Evolutionary conservation across 148 eudicot species (phyloP).

Genomic region (Dysphania ambrosioides): DNA sequence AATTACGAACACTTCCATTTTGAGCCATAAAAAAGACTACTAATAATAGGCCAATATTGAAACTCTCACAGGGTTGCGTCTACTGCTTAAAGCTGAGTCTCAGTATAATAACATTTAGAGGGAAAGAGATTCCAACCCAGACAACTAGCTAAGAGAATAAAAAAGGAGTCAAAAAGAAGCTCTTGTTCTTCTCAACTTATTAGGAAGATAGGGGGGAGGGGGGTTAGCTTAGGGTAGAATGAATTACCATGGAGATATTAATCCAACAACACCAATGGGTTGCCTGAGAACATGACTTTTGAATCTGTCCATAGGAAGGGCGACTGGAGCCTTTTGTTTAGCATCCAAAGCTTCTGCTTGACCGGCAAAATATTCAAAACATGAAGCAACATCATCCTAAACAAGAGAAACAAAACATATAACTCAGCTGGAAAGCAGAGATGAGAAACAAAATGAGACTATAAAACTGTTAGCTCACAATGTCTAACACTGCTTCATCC

Average conservation of each 20-base stretch:
- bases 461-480: conserved; percentile 41
- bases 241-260: conserved; percentile 91
- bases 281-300: conserved; percentile 79
- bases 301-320: conserved; percentile 82
- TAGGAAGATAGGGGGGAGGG: neutral
- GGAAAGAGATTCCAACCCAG: neutral
- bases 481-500: conserved; percentile 91
- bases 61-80: neutral
- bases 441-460: neutral
- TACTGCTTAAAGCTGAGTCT: neutral
- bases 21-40: neutral
- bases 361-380: conserved; percentile 89
- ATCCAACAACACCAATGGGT: conserved; percentile 92
- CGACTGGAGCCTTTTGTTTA: conserved; percentile 69
- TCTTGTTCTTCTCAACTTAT: too few species aligned
- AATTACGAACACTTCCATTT: too few species aligned
- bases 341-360: conserved; percentile 90
- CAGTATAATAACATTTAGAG: neutral
- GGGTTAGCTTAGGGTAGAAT: neutral
- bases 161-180: neutral
- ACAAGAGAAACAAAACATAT: conserved; percentile 21
- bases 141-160: neutral
- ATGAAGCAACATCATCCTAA: conserved; percentile 92
- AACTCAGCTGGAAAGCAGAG: neutral
- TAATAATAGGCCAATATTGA: neutral